phyloP scores from a whole-genome alignment of 2,329 filamentous ascomycete genomes.

The Trichoderma sp. region DNA sequence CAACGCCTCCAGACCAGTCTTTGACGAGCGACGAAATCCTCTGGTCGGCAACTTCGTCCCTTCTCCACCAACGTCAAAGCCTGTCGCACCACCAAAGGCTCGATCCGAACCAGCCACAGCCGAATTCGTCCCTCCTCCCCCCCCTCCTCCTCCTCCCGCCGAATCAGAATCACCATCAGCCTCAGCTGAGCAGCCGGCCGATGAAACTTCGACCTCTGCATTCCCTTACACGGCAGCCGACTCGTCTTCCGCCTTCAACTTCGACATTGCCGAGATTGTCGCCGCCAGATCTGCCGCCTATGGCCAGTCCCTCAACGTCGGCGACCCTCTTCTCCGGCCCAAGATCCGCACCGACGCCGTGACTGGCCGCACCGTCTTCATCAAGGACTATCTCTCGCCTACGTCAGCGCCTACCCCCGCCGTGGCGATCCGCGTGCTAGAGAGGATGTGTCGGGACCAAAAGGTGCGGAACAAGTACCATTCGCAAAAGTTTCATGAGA shows the following conservation, averaged over 20 bases:
- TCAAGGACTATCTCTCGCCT: conserved; percentile 29
- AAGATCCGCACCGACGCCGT: conserved; percentile 35
- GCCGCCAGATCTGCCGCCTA: conserved; percentile 30
- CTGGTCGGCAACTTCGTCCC: conserved; percentile 30
- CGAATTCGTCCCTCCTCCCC: conserved; percentile 24
- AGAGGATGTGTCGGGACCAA: conserved; percentile 47
- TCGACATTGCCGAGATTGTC: conserved; percentile 38
- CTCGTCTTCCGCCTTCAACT: conserved; percentile 21
- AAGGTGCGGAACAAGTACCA: conserved; percentile 53
- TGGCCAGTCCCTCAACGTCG: conserved; percentile 22
- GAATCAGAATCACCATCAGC: conserved; percentile 1
- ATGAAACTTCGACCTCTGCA: background rate
- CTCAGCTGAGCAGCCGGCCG: background rate
- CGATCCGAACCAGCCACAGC: conserved; percentile 16
- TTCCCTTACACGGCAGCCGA: conserved; percentile 31
- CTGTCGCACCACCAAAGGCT: conserved; percentile 13
- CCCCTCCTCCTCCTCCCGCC: conserved; percentile 21
- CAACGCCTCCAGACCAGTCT: conserved; percentile 17
- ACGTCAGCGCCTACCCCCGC: conserved; percentile 39
- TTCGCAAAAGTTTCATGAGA: conserved; percentile 69
- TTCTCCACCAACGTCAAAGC: conserved; percentile 19
- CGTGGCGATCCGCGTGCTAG: conserved; percentile 43
- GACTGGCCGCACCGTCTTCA: conserved; percentile 38
- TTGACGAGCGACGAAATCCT: conserved; percentile 29
- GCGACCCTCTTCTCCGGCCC: conserved; percentile 30